These are phyloP conservation scores for Excoecaria agallocha DNA, from an alignment of 345 rosid species.

Conservation along the genomic window DNA sequence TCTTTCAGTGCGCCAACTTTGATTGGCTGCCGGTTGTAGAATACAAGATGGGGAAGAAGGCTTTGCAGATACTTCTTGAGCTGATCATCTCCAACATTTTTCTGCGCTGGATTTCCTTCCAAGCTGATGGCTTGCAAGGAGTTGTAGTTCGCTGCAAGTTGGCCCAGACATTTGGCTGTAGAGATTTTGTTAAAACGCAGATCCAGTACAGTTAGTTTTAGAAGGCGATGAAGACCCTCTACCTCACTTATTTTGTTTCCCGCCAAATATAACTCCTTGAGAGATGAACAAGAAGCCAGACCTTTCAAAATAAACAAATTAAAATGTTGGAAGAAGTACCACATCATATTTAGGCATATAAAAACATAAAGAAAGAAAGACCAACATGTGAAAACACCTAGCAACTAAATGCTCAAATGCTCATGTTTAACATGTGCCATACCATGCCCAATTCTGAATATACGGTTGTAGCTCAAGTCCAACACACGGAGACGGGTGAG, in stretches of 20 bases:
- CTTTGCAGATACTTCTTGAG: conserved; percentile 74
- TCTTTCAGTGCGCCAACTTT: conserved; percentile 58
- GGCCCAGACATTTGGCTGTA: conserved; percentile 80
- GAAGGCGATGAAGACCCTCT: conserved; percentile 93
- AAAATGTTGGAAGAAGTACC: background rate
- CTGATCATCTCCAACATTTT: conserved; percentile 93
- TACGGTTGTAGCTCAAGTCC: conserved; percentile 86
- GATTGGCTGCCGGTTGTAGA: conserved; percentile 72
- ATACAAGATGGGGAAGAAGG: conserved; percentile 76
- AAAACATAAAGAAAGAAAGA: background rate
- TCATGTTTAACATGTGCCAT: conserved; percentile 15
- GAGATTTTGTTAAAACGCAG: conserved; percentile 89
- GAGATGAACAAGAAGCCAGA: conserved; percentile 86
- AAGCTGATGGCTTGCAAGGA: conserved; percentile 92
- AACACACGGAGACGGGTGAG: conserved; percentile 88
- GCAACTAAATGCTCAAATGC: conserved; percentile 1
- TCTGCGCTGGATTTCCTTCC: conserved; percentile 98
- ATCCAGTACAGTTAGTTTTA: conserved; percentile 77
- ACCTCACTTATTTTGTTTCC: conserved; percentile 92
- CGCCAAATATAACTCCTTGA: conserved; percentile 91
- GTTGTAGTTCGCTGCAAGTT: conserved; percentile 93
- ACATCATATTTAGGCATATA: background rate
- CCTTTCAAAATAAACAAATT: conserved; percentile 37
- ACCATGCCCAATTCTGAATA: conserved; percentile 92
- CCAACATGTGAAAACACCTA: background rate